Percentiles rank a stretch among this genome's conserved stretches.
Evolutionary conservation across 495 filamentous ascomycete species (phyloP).

Genomic region (Penicillium turbatum): DNA sequence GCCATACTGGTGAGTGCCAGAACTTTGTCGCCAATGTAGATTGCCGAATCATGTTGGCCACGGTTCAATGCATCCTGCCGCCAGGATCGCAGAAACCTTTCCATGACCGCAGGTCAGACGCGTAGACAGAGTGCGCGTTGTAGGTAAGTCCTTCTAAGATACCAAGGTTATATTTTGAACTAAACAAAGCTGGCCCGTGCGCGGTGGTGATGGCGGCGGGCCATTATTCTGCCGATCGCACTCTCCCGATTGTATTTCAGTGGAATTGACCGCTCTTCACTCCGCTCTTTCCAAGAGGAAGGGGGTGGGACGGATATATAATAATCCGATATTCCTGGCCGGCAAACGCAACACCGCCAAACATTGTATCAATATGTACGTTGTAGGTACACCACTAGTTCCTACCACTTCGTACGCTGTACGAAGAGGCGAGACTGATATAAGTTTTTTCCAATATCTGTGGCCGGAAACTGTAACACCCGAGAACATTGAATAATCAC

Average conservation of each 20-base stretch:
- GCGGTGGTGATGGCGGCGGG: neutral
- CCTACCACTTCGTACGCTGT: no score
- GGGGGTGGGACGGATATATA: no score
- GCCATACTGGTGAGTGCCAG: conserved; percentile 80
- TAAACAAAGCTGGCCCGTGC: conserved; percentile 29
- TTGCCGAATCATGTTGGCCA: conserved; percentile 90
- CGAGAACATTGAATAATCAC: no score
- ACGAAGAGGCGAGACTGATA: no score
- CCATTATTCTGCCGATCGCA: neutral
- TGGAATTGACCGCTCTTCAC: neutral
- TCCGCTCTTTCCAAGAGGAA: neutral
- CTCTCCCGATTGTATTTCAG: neutral
- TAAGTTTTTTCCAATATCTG: no score
- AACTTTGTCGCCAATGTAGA: conserved; percentile 95
- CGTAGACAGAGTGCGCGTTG: conserved; percentile 9
- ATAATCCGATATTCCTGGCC: no score
- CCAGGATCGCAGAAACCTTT: conserved; percentile 88
- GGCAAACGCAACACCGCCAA: no score
- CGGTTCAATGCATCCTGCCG: conserved; percentile 88
- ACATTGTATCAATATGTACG: no score
- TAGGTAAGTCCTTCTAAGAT: conserved; percentile 16
- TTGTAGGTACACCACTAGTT: no score
- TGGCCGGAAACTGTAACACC: no score
- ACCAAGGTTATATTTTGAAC: conserved; percentile 10
- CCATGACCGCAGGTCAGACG: conserved; percentile 53